Evolutionary conservation across 306 rosid genomes (phyloP).

Genomic region (Dicorynia guianensis): DNA sequence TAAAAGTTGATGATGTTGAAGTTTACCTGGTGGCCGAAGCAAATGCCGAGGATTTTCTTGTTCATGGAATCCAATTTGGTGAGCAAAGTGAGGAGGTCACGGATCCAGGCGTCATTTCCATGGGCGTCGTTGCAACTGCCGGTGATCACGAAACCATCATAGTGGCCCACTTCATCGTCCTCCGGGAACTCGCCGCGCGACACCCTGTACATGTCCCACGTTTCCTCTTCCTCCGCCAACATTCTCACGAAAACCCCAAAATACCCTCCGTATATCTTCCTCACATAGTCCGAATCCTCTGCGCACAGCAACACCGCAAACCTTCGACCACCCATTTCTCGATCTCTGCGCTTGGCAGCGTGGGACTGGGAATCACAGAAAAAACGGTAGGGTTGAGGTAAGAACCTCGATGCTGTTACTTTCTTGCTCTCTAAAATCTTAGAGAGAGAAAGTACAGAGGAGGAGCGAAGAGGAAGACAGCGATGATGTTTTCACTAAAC

Average conservation of each 20-base stretch:
- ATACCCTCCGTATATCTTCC: slow-evolving; percentile 79
- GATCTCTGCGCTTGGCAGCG: too few relatives aligned
- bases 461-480: neutral
- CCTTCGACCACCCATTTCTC: slow-evolving; percentile 46
- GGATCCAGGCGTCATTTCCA: slow-evolving; percentile 78
- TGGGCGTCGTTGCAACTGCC: slow-evolving; percentile 91
- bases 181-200: slow-evolving; percentile 68
- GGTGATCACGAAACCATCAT: slow-evolving; percentile 81
- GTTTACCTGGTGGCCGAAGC: slow-evolving; percentile 89
- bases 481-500: too few relatives aligned
- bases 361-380: too few relatives aligned
- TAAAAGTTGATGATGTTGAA: neutral
- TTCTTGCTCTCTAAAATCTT: slow-evolving; percentile 17
- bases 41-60: slow-evolving; percentile 81
- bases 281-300: slow-evolving; percentile 83
- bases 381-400: too few relatives aligned
- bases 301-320: slow-evolving; percentile 79
- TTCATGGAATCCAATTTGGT: slow-evolving; percentile 60
- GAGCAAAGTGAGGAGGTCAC: slow-evolving; percentile 56
- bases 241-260: slow-evolving; percentile 74
- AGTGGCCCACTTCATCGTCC: slow-evolving; percentile 55
- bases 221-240: slow-evolving; percentile 86
- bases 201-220: slow-evolving; percentile 76
- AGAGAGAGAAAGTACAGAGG: slow-evolving; percentile 40
- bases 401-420: neutral